These are phyloP conservation scores for Dactylonectria estremocensis DNA, from an alignment of 2,329 filamentous ascomycete species.

Conservation along the genomic window DNA sequence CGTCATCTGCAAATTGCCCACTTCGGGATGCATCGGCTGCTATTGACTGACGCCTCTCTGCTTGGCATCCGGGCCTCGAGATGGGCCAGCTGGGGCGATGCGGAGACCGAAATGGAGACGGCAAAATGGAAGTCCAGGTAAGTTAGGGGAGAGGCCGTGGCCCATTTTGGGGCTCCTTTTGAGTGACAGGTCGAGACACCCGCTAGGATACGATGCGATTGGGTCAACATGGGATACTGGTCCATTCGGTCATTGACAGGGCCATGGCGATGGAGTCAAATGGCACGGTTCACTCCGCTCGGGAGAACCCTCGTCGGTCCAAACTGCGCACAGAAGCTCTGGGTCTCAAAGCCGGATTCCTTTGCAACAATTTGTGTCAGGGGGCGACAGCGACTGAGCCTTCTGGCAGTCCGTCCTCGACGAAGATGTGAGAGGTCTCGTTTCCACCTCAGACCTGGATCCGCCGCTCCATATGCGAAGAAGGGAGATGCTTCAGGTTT, in stretches of 20 bases:
- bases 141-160: neutral
- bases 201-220: constrained; percentile 8
- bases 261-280: neutral
- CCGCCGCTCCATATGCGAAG: neutral
- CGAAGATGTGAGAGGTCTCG: neutral
- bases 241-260: constrained; percentile 23
- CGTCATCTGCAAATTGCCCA: constrained; percentile 15
- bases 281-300: constrained; percentile 34
- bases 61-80: neutral
- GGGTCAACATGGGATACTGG: constrained; percentile 14
- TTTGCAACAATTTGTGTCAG: neutral
- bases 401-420: neutral
- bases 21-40: constrained; percentile 1
- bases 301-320: constrained; percentile 19
- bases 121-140: neutral
- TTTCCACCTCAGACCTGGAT: neutral
- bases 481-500: constrained; percentile 9
- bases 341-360: neutral
- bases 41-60: neutral
- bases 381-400: neutral
- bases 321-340: constrained; percentile 24
- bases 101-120: neutral
- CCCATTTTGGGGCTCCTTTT: constrained; percentile 1
- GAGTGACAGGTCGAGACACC: constrained; percentile 21
- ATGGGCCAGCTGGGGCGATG: neutral